Conservation (phyloP, 192 early-diverging fungal genomes). For the Backusella tarrabulga region DNA sequence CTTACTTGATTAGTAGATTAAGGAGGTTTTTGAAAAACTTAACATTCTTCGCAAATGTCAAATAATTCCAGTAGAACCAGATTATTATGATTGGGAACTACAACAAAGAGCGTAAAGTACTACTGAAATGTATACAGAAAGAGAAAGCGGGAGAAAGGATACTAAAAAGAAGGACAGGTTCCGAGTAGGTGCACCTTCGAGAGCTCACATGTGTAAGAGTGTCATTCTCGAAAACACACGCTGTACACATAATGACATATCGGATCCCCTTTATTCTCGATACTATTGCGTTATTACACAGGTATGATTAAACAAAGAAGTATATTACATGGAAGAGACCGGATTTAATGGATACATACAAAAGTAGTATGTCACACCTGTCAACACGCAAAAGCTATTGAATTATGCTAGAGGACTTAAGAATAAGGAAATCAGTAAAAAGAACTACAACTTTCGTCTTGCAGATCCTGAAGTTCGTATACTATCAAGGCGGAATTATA, state of each 20-base stretch:
- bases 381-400: constrained; percentile 63
- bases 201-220: constrained; percentile 85
- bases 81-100: constrained; percentile 81
- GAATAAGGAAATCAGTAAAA: constrained; percentile 54
- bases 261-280: constrained; percentile 52
- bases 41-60: constrained; percentile 31
- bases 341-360: background rate
- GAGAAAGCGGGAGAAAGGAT: background rate
- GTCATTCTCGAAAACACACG: constrained; percentile 90
- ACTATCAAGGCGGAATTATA: background rate
- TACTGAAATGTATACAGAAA: background rate
- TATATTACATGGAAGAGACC: background rate
- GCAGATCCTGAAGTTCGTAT: constrained; percentile 52
- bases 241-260: constrained; percentile 49
- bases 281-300: constrained; percentile 73
- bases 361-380: constrained; percentile 45
- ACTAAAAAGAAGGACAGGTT: constrained; percentile 30
- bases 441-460: constrained; percentile 80
- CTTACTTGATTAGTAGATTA: background rate
- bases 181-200: constrained; percentile 64
- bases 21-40: background rate
- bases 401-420: constrained; percentile 61
- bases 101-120: constrained; percentile 62
- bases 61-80: constrained; percentile 69
- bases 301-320: constrained; percentile 23